Base-by-base conservation (phyloP, 345 rosid genomes). In the Gossypioides kirkii region DNA sequence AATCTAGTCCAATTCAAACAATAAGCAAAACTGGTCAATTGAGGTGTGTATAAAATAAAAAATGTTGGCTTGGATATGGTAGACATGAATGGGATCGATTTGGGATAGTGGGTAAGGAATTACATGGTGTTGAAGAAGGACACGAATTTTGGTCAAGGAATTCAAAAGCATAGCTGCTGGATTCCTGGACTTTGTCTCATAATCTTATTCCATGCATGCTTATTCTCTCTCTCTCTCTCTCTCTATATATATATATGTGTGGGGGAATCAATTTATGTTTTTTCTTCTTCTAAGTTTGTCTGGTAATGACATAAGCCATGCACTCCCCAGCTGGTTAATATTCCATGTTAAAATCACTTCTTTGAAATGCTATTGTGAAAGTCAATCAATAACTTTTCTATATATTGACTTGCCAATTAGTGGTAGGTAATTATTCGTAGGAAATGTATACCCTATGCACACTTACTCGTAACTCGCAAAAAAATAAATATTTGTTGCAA, bases 121-220 rank as follows among this genome's bases (percentile, higher is more conserved):
- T 69, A n/a, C 60, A 52, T 50, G 72, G 60, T 50, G 59, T 56
- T 28, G 72, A 69, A 50, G 14, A 52, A 50, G 60, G 60, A 50
- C 72, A 69, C 60, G 72, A 50, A 6, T 50, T 32, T 52, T 69
- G 46, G 10, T 50, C 50, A 52, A 52, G 72, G 60, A 41, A 50
- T 52, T 28, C 43, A 28, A 10, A 12, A 50, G 43, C 72, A 50
- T 25, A 69, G 45, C 2, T 36, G 72, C 72, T 50, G 60, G 72
- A 69, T 69, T 69, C 72, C 26, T 69, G 72, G 72, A 50, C 6
- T 1, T 28, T 28, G 72, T 69, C 72, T 69, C 6, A n/a, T 67
- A 56, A 26, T 68, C 25, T 10, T 50, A 26, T 8, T 28, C 28
- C n/a, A 69, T 69, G 17, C 28, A 55, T 20, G 28, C 5, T 20